Evolutionary conservation across 768 basidiomycete genomes (phyloP), one percentile per base, ranked within the genome.

Genomic region (Mycena galericulata): DNA sequence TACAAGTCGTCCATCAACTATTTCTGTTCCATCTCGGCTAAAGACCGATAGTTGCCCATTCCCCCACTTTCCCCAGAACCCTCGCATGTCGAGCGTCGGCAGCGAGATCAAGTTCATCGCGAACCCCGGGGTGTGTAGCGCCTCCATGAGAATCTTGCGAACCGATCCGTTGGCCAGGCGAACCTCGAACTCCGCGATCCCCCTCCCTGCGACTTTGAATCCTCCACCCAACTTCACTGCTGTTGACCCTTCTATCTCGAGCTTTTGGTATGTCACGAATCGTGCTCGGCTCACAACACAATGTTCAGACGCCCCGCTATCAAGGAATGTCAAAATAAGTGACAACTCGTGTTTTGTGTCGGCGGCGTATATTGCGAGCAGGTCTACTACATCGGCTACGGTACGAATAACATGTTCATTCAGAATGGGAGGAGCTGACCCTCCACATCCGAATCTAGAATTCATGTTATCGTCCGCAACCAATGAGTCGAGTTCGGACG

Each of bases 331-430:
- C 17, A 15, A 20, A 22, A n/a, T 20, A 22, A 9, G 14, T 2
- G 53, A 12, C 53, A 17, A 20, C 20, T 12, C 30, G n/a, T 54
- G 53, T 34, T 12, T 54, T 30, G 27, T 4, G 32, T 15, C 32
- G 3, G 53, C 20, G 22, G 18, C 34, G 20, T 36, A 54, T 18
- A 54, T 54, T 54, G 53, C 34, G 14, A 18, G 53, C 22, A 27
- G 18, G 14, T 24, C 30, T 34, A 38, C n/a, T 54, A 54, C 53
- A 54, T 54, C 53, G 30, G 53, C 32, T 54, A 54, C 53, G n/a
- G 53, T 54, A 54, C 32, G 53, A 36, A 3, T 34, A 54, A 54
- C 53, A 24, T 17, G 11, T 36, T 54, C 34, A n/a, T 24, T 54
- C 22, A 54, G 36, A 54, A 54, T 9, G 36, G 53, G 32, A 34